These are phyloP conservation scores for Moesziomyces antarcticus DNA, from an alignment of 1,284 basidiomycete genomes.

Conservation along the genomic window DNA sequence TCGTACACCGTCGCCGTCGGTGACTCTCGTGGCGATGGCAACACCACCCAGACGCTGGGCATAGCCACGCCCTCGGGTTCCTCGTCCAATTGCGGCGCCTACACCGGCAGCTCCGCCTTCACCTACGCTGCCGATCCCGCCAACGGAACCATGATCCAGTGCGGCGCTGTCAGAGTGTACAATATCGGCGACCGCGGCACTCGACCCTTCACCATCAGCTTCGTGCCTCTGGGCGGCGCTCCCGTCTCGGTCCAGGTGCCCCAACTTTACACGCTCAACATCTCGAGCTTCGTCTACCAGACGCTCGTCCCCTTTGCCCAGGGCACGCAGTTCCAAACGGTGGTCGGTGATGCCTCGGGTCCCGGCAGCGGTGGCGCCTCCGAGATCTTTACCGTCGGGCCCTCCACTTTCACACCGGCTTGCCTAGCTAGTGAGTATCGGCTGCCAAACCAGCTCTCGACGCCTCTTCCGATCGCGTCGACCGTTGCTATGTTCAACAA, in stretches of 20 bases:
- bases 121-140: constrained; percentile 43
- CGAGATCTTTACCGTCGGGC: constrained; percentile 38
- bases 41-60: constrained; percentile 35
- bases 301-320: constrained; percentile 34
- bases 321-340: constrained; percentile 51
- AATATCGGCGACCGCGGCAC: constrained; percentile 50
- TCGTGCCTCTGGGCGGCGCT: constrained; percentile 33
- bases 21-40: constrained; percentile 49
- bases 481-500: constrained; percentile 42
- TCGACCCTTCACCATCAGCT: constrained; percentile 51
- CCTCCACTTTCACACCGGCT: constrained; percentile 6
- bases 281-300: constrained; percentile 39
- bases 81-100: constrained; percentile 33
- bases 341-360: constrained; percentile 48
- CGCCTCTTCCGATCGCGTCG: constrained; percentile 28
- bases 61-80: constrained; percentile 24
- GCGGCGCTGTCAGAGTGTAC: constrained; percentile 50
- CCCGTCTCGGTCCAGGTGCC: constrained; percentile 49
- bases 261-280: constrained; percentile 30
- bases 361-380: constrained; percentile 47
- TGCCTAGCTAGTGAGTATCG: constrained; percentile 29
- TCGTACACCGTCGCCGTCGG: constrained; percentile 43
- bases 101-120: constrained; percentile 33
- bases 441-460: constrained; percentile 12
- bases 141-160: constrained; percentile 41